These are phyloP conservation scores for Prunella vulgaris DNA, from an alignment of 257 asterid species.

Conservation along the genomic window DNA sequence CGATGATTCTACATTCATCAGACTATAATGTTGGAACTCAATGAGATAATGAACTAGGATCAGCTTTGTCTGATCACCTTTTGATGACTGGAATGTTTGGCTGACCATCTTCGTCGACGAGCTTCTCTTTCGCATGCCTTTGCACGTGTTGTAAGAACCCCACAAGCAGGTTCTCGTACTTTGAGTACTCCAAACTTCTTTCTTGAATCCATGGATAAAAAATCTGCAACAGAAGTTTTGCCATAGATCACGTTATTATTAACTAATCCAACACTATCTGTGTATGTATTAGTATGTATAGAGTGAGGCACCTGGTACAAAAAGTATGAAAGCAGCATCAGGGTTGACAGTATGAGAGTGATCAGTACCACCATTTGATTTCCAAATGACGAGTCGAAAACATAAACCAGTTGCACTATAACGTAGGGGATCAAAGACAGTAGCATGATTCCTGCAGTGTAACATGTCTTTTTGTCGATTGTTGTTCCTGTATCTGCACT, in stretches of 20 bases:
- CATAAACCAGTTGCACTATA: conserved; percentile 32
- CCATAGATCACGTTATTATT: not conserved
- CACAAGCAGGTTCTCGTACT: conserved; percentile 39
- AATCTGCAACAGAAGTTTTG: conserved; percentile 21
- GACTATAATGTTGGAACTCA: not conserved
- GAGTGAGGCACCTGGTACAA: conserved; percentile 36
- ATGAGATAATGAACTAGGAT: not conserved
- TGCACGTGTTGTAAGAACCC: conserved; percentile 44
- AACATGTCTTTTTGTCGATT: conserved; percentile 41
- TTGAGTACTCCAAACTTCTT: conserved; percentile 47
- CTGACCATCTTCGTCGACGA: conserved; percentile 33
- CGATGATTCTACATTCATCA: not conserved
- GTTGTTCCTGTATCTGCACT: conserved; percentile 38
- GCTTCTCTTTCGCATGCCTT: conserved; percentile 39
- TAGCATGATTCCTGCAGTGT: conserved; percentile 51
- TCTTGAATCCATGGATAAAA: conserved; percentile 51
- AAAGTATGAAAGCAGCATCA: conserved; percentile 37
- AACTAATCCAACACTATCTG: too few relatives aligned
- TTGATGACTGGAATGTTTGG: conserved; percentile 38
- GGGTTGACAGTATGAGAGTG: conserved; percentile 34
- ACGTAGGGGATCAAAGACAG: conserved; percentile 46
- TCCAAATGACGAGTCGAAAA: conserved; percentile 14
- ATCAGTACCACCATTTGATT: conserved; percentile 31
- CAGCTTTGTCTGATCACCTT: conserved; percentile 22
- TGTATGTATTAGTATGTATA: not conserved